Percentiles rank a stretch among this genome's conserved stretches.
phyloP scores from a whole-genome alignment of 73 alveolate species.

The Tetrahymena elliotti region DNA sequence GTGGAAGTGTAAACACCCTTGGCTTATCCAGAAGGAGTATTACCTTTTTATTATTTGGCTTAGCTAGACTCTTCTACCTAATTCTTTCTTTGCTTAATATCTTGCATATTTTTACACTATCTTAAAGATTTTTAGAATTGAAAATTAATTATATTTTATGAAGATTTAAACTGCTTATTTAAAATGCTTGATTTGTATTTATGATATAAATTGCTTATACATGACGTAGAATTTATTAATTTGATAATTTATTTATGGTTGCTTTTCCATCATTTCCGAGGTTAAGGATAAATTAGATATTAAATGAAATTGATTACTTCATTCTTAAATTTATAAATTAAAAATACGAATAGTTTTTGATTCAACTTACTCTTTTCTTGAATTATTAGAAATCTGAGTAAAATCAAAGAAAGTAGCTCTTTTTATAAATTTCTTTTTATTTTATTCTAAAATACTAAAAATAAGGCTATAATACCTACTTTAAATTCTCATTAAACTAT shows the following conservation, averaged over 20 bases:
- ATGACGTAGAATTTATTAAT: neutral
- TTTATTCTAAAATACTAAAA: neutral
- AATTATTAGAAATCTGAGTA: neutral
- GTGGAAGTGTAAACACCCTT: neutral
- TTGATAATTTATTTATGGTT: neutral
- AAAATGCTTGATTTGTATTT: neutral
- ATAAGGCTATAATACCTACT: neutral
- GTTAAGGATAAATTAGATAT: neutral
- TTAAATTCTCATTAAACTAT: neutral
- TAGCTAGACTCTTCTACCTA: neutral
- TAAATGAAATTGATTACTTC: neutral
- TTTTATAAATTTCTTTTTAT: neutral
- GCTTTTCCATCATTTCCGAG: neutral
- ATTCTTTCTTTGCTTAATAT: neutral
- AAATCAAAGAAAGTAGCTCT: neutral
- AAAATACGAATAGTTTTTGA: neutral
- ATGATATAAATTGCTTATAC: neutral
- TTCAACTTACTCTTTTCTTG: neutral
- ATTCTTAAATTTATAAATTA: too few relatives aligned
- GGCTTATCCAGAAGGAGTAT: neutral
- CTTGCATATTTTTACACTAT: neutral
- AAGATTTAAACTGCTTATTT: neutral
- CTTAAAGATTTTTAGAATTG: neutral
- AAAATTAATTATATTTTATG: neutral
- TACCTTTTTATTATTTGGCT: neutral